A percentile compares a stretch with the other conserved stretches of the same genome.
phyloP scores from a whole-genome alignment of 139 green algal species.

The Zygnema cylindricum region DNA sequence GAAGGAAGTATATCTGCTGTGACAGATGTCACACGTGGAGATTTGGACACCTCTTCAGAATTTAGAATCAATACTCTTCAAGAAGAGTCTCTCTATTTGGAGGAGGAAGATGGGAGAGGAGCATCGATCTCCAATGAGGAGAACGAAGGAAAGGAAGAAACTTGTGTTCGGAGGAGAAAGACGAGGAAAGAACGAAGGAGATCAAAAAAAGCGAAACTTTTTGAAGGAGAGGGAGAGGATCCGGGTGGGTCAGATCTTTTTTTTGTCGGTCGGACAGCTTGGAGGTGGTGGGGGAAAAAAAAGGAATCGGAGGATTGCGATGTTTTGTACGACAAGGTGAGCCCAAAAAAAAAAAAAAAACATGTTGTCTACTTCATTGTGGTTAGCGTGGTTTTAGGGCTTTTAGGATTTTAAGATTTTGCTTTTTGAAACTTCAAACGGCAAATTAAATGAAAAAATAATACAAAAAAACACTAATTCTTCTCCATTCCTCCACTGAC shows the following conservation, averaged over 20 bases:
- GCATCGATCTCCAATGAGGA: background rate
- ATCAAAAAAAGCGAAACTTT: background rate
- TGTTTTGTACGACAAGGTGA: conserved; percentile 27
- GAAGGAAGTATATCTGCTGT: too few relatives aligned
- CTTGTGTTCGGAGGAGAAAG: conserved; percentile 11
- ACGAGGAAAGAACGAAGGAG: conserved; percentile 29
- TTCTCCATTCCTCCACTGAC: too few relatives aligned
- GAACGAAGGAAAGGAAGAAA: conserved; percentile 14
- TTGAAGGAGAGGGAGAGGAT: background rate
- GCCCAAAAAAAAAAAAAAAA: too few relatives aligned
- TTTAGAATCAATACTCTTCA: background rate
- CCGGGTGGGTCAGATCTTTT: conserved; percentile 1
- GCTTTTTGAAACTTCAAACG: too few relatives aligned
- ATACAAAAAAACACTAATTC: too few relatives aligned
- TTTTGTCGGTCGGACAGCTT: conserved; percentile 24
- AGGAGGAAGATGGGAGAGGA: conserved; percentile 3
- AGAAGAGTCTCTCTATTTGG: background rate
- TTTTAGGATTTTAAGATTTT: too few relatives aligned
- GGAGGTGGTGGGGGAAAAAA: conserved; percentile 26
- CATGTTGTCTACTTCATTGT: too few relatives aligned
- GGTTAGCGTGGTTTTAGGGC: too few relatives aligned
- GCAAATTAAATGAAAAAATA: too few relatives aligned
- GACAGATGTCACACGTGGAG: too few relatives aligned
- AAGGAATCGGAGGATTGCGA: too few relatives aligned
- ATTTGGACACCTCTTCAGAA: too few relatives aligned